Base-by-base conservation (phyloP, 768 basidiomycete genomes). In the Leccinum longicurvipes region DNA sequence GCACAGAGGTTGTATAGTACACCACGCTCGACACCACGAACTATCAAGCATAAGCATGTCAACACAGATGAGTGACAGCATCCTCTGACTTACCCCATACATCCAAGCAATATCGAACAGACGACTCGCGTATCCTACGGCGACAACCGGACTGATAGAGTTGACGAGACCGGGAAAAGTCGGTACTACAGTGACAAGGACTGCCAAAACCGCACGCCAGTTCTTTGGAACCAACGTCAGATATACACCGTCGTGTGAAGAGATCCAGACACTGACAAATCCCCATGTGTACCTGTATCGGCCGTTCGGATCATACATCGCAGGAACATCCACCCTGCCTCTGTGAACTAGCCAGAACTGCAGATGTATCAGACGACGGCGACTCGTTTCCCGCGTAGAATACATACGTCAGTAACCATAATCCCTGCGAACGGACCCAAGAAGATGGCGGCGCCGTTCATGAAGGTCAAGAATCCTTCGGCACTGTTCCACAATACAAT, bases 381-480 rank as follows among this genome's bases (percentile, higher is more conserved):
- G 24, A 39, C 19, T 51, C 14, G n/a, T 10, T 19, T 15, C 21
- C 21, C 6, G 21, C 24, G 46, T 5, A n/a, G 6, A 31, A 28
- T 14, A 73, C 85, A 60, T 63, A 87, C 77, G 51, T 81, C 79
- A 23, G 76, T 74, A 54, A 81, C 78, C 77, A 86, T 81, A 53
- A 94, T 84, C 23, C 87, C 89, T 29, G 87, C 84, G 60, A 96
- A 87, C 1, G 93, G 93, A 0, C 90, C 90, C 21, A 95, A 76
- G 67, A 96, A 91, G 21, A 93, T 85, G 0, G 91, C 86, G 64
- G 93, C 94, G 3, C 89, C 91, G 23, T 79, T 81, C 85, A 92
- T 87, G 72, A 93, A 92, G 14, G 76, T 74, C 63, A 92, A 66
- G 72, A 92, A 91, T 1, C 82, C 82, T 29, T 82, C 75, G 0